Evolutionary conservation across 441 rosid genomes (phyloP).

Genomic region (Biscutella auriculata): DNA sequence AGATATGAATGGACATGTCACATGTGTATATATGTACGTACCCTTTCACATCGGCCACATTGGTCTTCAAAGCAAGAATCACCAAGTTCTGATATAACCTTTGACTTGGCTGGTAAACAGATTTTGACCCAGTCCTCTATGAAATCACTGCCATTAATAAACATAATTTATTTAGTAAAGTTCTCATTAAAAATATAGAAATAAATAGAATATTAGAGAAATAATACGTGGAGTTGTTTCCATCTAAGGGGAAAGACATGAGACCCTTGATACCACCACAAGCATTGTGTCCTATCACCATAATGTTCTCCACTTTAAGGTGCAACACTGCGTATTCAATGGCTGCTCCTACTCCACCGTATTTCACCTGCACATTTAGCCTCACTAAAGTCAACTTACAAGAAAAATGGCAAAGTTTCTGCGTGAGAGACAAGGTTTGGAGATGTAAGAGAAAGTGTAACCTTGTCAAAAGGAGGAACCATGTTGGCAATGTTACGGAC

Average conservation of each 20-base stretch:
- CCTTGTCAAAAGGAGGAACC: slow-evolving; percentile 86
- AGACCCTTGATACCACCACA: slow-evolving; percentile 99
- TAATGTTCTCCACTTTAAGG: slow-evolving; percentile 81
- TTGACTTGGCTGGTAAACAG: slow-evolving; percentile 61
- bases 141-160: slow-evolving; percentile 55
- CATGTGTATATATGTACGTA: no score
- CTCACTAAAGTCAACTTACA: background rate
- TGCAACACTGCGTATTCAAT: slow-evolving; percentile 92
- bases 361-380: slow-evolving; percentile 29
- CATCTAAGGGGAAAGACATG: slow-evolving; percentile 84
- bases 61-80: slow-evolving; percentile 31
- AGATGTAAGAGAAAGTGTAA: no score
- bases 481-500: slow-evolving; percentile 92
- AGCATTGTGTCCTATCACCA: slow-evolving; percentile 88
- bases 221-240: slow-evolving; percentile 57
- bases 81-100: slow-evolving; percentile 44
- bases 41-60: slow-evolving; percentile 69
- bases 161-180: background rate
- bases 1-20: background rate
- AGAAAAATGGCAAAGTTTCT: no score
- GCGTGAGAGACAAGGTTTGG: no score
- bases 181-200: background rate
- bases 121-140: slow-evolving; percentile 94
- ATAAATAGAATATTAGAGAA: background rate
- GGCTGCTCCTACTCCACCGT: slow-evolving; percentile 76